phyloP scores from a whole-genome alignment of 2,329 filamentous ascomycete species.

The Waltergamsia citrina region DNA sequence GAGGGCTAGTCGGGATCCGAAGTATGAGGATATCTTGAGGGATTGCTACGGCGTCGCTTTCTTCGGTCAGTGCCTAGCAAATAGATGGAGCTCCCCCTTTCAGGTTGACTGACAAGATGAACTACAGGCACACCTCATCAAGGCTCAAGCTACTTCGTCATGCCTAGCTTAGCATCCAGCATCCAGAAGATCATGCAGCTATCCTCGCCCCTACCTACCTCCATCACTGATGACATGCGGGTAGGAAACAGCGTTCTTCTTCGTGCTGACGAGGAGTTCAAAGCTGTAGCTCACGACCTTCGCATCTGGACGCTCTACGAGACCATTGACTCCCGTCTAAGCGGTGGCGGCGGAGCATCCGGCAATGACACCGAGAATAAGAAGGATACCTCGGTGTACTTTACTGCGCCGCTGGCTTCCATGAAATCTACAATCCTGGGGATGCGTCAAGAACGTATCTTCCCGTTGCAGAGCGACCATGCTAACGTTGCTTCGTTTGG shows the following conservation, averaged over 20 bases:
- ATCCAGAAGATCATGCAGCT: conserved; percentile 44
- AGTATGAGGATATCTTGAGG: conserved; percentile 34
- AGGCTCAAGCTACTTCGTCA: conserved; percentile 53
- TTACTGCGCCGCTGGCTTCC: conserved; percentile 49
- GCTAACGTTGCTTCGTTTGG: conserved; percentile 46
- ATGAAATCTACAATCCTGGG: conserved; percentile 44
- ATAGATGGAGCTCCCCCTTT: background rate
- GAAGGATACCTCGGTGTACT: conserved; percentile 29
- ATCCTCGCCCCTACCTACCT: conserved; percentile 36
- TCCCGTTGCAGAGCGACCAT: conserved; percentile 44
- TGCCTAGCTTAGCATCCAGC: conserved; percentile 42
- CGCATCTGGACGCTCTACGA: conserved; percentile 56
- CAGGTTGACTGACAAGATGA: background rate
- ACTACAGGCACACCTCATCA: conserved; percentile 48
- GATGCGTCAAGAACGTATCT: conserved; percentile 39
- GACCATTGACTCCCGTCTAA: conserved; percentile 49
- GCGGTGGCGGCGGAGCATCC: conserved; percentile 18
- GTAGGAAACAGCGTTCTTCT: conserved; percentile 39
- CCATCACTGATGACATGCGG: conserved; percentile 39
- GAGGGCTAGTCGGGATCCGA: conserved; percentile 28
- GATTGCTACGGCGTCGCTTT: conserved; percentile 54
- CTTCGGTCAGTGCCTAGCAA: conserved; percentile 34
- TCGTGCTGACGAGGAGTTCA: conserved; percentile 44
- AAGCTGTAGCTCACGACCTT: conserved; percentile 45
- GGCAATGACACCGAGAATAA: conserved; percentile 10